Base-by-base conservation (phyloP, 1,284 basidiomycete species). In the Testicularia cyperi region DNA sequence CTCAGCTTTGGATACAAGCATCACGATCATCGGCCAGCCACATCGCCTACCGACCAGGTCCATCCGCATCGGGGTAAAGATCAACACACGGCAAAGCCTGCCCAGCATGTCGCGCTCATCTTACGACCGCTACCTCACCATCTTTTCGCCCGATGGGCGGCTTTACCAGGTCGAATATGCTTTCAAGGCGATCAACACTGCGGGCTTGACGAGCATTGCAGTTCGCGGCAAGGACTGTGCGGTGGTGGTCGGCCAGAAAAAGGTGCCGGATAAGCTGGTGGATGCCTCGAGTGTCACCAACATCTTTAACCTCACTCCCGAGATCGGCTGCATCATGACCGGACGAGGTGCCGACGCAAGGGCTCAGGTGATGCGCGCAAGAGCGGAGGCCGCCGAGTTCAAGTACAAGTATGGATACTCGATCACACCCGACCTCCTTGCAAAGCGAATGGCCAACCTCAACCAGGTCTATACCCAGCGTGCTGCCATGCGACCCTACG, bases 401-500 rank as follows among this genome's bases (percentile, higher is more conserved):
- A 83, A 92, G 66, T 91, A 96, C 82, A 96, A 96, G 79, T 72
- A 88, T 73, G 95, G 95, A 35, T 96, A 97, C 76, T 91, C 96
- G 79, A 97, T 98, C 70, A 92, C 92, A 2, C 91, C 94, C 1
- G 92, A 95, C 77, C 86, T 90, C 23, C 83, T 99, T 31, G 90
- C 95, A 25, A 86, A 92, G 72, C 83, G 95, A 38, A 81, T 99
- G 77, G 94, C 95, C 27, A 97, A 97, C 78, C 91, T 99, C 79
- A 98, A 98, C 79, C 95, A 99, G 79, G 94, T 98, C 2, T 95
- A 96, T 79, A 98, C 94, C 0, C 94, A 97, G 79, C 84, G 90
- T 56, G 95, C 95, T 0, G 95, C 86, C 33, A 98, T 98, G 92
- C 84, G 95, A 41, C 95, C 95, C 5, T 81, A 97, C 22, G 95